These are phyloP conservation scores for Parathielavia appendiculata DNA, from an alignment of 495 filamentous ascomycete genomes.

Conservation along the genomic window DNA sequence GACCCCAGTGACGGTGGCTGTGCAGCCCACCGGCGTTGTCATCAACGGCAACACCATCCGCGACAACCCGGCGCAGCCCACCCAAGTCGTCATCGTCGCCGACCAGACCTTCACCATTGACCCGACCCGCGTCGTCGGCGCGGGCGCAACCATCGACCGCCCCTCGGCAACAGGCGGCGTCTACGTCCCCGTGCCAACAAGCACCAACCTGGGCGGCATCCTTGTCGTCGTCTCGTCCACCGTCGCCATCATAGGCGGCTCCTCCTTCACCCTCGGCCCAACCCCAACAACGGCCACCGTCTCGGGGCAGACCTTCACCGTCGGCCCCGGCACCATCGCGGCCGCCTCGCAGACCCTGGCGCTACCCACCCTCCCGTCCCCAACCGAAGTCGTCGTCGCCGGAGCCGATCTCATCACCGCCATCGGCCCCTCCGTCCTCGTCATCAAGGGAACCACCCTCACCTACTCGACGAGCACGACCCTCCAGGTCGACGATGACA, in stretches of 20 bases:
- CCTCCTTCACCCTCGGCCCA: constrained; percentile 39
- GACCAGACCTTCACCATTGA: constrained; percentile 42
- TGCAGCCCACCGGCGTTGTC: constrained; percentile 39
- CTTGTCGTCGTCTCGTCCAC: constrained; percentile 39
- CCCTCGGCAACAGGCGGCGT: constrained; percentile 26
- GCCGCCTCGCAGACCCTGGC: constrained; percentile 36
- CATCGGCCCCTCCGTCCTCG: constrained; percentile 39
- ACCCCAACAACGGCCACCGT: constrained; percentile 20
- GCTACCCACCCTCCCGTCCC: constrained; percentile 27
- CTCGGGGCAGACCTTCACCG: constrained; percentile 42
- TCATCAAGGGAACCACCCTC: constrained; percentile 43
- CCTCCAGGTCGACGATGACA: constrained; percentile 39
- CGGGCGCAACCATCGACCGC: constrained; percentile 37
- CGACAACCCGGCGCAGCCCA: constrained; percentile 32
- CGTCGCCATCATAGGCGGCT: constrained; percentile 42
- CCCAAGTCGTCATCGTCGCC: constrained; percentile 38
- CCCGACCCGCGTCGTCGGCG: constrained; percentile 38
- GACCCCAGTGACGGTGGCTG: constrained; percentile 35
- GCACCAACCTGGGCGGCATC: constrained; percentile 37
- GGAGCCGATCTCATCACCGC: constrained; percentile 45
- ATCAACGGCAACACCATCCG: constrained; percentile 41
- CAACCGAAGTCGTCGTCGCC: constrained; percentile 41
- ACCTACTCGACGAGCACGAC: constrained; percentile 35
- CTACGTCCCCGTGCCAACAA: constrained; percentile 32
- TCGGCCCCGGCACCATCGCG: constrained; percentile 43